Base-by-base conservation (phyloP, 164 flowering plant genomes). In the Liquidambar formosana region DNA sequence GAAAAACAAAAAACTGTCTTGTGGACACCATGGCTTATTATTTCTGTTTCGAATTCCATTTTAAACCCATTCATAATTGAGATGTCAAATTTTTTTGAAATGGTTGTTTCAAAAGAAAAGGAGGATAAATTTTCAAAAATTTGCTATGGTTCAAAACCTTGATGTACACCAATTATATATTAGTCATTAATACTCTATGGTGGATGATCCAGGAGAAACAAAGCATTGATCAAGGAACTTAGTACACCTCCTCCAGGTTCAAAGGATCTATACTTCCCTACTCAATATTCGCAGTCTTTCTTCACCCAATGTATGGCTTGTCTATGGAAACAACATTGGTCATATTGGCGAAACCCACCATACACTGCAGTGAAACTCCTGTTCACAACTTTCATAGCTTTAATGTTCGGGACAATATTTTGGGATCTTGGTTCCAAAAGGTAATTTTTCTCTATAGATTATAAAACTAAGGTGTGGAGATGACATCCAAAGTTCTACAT, bases 301-400 rank as follows among this genome's bases (percentile, higher is more conserved):
- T 54, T 68, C 62, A 73, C 67, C 9, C 86, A 83, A 52, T 81
- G 75, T 25, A 69, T 28, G 74, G 81, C 86, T 66, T 83, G 83
- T 70, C 44, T 83, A 18, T 81, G 84, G 86, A 83, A 81, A 57
- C 84, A 81, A 33, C 68, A 75, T n/a, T 66, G 57, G 77, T 83
- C 86, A 12, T 81, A 83, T 56, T 81, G 86, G 84, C 64, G 84
- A 67, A 83, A 81, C 65, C 78, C 86, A 3, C 59, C 74, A 1
- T 81, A 83, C 72, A 79, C 71, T 25, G 81, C 82, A n/a, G 82
- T 81, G 25, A 76, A 83, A 71, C 66, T 80, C 22, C n/a, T 83
- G 12, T 78, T 80, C 80, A 80, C 86, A 27, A 78, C 74, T 23
- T 58, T 75, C 46, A 76, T 81, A 44, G 83, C 81, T 43, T 10